Base-by-base conservation (phyloP, 1,284 basidiomycete genomes). In the Ustilago shanxiensis region DNA sequence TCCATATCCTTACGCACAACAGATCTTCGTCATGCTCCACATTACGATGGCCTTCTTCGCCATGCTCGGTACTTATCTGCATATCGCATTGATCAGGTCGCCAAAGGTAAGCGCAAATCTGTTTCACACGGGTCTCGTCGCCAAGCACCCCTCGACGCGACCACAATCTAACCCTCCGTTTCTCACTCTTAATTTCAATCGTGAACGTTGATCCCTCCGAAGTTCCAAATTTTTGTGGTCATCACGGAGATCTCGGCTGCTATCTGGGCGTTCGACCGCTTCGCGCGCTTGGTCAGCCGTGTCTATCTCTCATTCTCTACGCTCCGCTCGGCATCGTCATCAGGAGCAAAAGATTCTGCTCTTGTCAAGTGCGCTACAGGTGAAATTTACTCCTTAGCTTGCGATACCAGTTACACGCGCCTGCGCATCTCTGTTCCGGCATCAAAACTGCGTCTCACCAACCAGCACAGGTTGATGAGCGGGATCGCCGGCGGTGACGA, bases 41-140 rank as follows among this genome's bases (percentile, higher is more conserved):
- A 83, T 87, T 61, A 26, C 71, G 39, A 78, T 83, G 31, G 83
- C 81, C 2, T 53, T 86, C 35, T 63, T 83, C n/a, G 79, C 77
- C 47, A 22, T 86, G n/a, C 62, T 80, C 8, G 81, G 79, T 10
- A 68, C 71, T 26, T 86, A 82, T 57, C 79, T 83, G 28, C 84
- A 86, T 64, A 81, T 85, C 54, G 70, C 69, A 26, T 68, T 82
- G 33, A 66, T 80, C 49, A 64, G 60, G 9, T 65, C 58, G 14
- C 49, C 58, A 8, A 60, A 45, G 37, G 77, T 79, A 55, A 59
- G 77, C 14, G 2, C 20, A 2, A 3, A 22, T 41, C 7, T 22
- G 33, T 1, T 3, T 7, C 35, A 9, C 4, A 29, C 22, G 4
- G 29, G 6, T 6, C 5, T 18, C 14, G 26, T 60, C 49, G 33